Percentiles rank a stretch among this genome's conserved stretches.
Evolutionary conservation across 2,329 filamentous ascomycete genomes (phyloP).

Genomic region (Rhynchosporium graminicola): DNA sequence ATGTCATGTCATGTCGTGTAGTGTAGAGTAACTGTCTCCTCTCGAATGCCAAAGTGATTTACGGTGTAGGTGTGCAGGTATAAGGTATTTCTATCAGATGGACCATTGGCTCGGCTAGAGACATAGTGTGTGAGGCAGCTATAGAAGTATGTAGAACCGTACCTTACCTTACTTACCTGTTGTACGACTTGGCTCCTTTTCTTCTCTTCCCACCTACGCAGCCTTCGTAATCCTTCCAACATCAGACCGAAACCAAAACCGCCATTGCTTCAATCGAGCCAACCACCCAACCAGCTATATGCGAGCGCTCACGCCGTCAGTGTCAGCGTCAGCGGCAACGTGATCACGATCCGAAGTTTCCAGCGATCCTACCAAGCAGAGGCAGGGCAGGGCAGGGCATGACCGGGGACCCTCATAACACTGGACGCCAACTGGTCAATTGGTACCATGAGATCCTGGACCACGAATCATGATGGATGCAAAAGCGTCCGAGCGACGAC

Average conservation of each 20-base stretch:
- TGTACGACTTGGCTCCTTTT: background rate
- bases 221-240: no score
- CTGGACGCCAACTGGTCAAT: background rate
- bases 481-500: slow-evolving; percentile 8
- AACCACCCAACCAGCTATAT: background rate
- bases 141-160: no score
- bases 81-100: no score
- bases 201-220: background rate
- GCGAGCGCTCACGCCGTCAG: background rate
- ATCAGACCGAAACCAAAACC: slow-evolving; percentile 1
- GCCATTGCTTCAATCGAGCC: background rate
- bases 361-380: background rate
- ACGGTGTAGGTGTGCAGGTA: background rate
- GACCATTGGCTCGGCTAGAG: background rate
- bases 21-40: background rate
- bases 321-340: background rate
- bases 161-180: no score
- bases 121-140: no score
- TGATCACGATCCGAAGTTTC: background rate
- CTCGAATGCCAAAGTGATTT: background rate
- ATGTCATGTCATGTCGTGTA: background rate
- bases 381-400: background rate
- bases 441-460: background rate
- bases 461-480: background rate
- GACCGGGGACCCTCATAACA: background rate